phyloP scores from a whole-genome alignment of 2,329 filamentous ascomycete species.

The Colletotrichum liriopes region DNA sequence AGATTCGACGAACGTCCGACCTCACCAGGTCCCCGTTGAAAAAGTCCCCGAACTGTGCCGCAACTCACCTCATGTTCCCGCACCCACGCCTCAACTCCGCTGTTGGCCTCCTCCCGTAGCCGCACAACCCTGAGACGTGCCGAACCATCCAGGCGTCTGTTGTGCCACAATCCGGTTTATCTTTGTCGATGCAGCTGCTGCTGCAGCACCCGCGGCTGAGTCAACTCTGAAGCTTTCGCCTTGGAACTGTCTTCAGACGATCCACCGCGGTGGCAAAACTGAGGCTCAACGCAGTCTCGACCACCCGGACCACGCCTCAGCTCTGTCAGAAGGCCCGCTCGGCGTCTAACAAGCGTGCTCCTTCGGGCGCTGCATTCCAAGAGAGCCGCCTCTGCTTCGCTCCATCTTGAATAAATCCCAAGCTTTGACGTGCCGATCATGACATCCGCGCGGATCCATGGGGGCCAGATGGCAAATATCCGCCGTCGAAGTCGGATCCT shows the following conservation, averaged over 20 bases:
- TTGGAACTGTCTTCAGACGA: conserved; percentile 20
- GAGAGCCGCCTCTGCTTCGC: neutral
- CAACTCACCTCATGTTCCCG: conserved; percentile 5
- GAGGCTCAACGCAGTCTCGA: conserved; percentile 35
- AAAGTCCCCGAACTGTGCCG: conserved; percentile 19
- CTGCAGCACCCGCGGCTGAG: conserved; percentile 12
- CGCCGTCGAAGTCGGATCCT: conserved; percentile 31
- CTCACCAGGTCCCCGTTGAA: conserved; percentile 3
- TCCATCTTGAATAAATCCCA: neutral
- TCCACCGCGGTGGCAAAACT: conserved; percentile 27
- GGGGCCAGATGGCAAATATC: neutral
- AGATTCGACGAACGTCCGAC: conserved; percentile 3
- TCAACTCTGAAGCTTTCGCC: conserved; percentile 10
- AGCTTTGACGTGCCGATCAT: conserved; percentile 21
- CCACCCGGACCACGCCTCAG: conserved; percentile 13
- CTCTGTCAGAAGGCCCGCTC: conserved; percentile 22
- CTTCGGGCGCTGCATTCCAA: conserved; percentile 1
- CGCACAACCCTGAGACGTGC: conserved; percentile 4
- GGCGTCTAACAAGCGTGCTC: conserved; percentile 24
- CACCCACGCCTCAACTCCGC: conserved; percentile 23
- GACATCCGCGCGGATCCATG: conserved; percentile 6
- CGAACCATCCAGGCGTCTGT: neutral
- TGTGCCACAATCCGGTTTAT: neutral
- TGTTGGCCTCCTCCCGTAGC: conserved; percentile 32
- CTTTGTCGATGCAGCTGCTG: conserved; percentile 1